Conservation (phyloP, 345 rosid genomes). For the Linum lewisii region DNA sequence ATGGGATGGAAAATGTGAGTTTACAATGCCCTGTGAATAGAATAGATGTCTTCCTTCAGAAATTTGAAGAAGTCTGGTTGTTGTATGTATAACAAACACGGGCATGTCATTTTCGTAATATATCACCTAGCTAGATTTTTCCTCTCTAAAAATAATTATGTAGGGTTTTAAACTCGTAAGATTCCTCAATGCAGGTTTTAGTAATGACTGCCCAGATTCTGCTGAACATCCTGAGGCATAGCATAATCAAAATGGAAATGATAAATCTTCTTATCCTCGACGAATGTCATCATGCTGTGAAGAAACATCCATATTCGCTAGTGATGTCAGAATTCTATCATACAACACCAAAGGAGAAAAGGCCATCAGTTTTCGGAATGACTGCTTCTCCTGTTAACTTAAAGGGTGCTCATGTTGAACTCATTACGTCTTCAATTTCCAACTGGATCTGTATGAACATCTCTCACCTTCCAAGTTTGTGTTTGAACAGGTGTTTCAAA, state of each 20-base stretch:
- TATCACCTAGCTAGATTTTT: too few relatives aligned
- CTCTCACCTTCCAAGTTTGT: neutral
- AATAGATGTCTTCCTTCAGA: too few relatives aligned
- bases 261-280: conserved; percentile 87
- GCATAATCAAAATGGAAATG: conserved; percentile 85
- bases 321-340: conserved; percentile 99
- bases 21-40: too few relatives aligned
- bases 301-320: conserved; percentile 95
- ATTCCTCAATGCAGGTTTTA: conserved; percentile 43
- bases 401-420: conserved; percentile 44
- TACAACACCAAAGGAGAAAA: conserved; percentile 72
- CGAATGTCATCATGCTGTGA: conserved; percentile 98
- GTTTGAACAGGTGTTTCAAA: conserved; percentile 74
- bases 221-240: conserved; percentile 89
- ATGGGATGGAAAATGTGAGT: too few relatives aligned
- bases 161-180: neutral
- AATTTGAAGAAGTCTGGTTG: too few relatives aligned
- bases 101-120: too few relatives aligned
- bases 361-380: conserved; percentile 97
- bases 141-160: neutral
- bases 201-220: conserved; percentile 99
- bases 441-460: neutral
- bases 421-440: neutral
- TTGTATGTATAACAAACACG: too few relatives aligned
- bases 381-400: conserved; percentile 98